Conservation (phyloP, 345 rosid genomes). For the Odontarrhena argentea region DNA sequence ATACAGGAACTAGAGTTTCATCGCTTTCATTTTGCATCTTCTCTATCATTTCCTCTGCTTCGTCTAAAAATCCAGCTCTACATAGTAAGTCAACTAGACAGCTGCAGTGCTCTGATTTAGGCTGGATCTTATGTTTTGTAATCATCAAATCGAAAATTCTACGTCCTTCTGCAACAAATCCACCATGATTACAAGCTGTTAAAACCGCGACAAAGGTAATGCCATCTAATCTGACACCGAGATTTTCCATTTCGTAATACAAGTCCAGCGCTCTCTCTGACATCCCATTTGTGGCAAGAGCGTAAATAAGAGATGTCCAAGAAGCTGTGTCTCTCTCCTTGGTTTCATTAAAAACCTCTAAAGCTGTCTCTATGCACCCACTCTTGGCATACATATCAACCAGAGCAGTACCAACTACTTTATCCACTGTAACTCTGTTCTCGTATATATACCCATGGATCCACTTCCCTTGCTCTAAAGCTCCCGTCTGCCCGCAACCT, state of each 20-base stretch:
- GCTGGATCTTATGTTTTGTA: constrained; percentile 46
- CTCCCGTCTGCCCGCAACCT: constrained; percentile 76
- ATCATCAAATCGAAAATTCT: constrained; percentile 57
- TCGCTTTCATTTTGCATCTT: constrained; percentile 40
- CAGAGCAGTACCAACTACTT: constrained; percentile 70
- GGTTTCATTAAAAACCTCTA: constrained; percentile 53
- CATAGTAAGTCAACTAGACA: constrained; percentile 71
- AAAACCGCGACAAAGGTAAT: constrained; percentile 72
- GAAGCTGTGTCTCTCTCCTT: constrained; percentile 58
- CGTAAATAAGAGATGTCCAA: constrained; percentile 80
- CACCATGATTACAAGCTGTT: constrained; percentile 86
- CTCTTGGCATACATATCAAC: constrained; percentile 81
- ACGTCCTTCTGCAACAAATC: constrained; percentile 69
- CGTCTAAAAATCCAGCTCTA: constrained; percentile 67
- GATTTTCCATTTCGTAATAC: constrained; percentile 57
- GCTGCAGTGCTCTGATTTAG: constrained; percentile 69
- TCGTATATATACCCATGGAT: constrained; percentile 64
- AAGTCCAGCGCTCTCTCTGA: constrained; percentile 53
- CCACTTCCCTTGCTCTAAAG: constrained; percentile 82
- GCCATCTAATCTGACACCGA: constrained; percentile 55
- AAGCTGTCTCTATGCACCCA: constrained; percentile 62
- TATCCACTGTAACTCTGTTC: constrained; percentile 52
- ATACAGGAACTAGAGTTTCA: constrained; percentile 52
- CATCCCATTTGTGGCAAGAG: constrained; percentile 72
- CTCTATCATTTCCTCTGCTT: constrained; percentile 64